phyloP scores from a whole-genome alignment of 2,329 filamentous ascomycete species.

The Phoma sp. region DNA sequence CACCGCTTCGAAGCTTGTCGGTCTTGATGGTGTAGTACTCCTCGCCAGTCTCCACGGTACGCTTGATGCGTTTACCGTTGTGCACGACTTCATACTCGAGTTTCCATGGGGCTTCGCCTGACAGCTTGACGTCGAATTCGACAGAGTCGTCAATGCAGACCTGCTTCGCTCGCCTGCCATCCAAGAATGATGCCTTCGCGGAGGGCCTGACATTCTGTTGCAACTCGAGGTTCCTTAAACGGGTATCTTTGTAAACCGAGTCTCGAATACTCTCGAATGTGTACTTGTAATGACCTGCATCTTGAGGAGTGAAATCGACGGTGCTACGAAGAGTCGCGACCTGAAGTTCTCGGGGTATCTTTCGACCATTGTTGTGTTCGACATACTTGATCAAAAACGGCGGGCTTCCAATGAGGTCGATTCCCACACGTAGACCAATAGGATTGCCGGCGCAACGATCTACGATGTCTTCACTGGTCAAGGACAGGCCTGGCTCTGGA shows the following conservation, averaged over 20 bases:
- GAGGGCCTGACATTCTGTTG: conserved; percentile 94
- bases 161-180: conserved; percentile 62
- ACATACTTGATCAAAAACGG: conserved; percentile 86
- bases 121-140: conserved; percentile 73
- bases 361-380: conserved; percentile 65
- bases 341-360: conserved; percentile 58
- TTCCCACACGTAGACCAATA: conserved; percentile 84
- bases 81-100: conserved; percentile 93
- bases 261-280: conserved; percentile 83
- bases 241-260: conserved; percentile 70
- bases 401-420: conserved; percentile 90
- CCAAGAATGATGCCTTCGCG: conserved; percentile 75
- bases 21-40: conserved; percentile 76
- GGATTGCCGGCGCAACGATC: conserved; percentile 96
- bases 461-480: conserved; percentile 80
- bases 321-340: conserved; percentile 77
- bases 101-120: conserved; percentile 84
- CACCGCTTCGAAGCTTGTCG: conserved; percentile 74
- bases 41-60: conserved; percentile 67
- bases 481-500: conserved; percentile 77
- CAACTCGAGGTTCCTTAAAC: conserved; percentile 64
- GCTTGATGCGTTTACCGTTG: conserved; percentile 79
- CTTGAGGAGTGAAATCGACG: conserved; percentile 78
- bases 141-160: conserved; percentile 85
- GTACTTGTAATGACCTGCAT: conserved; percentile 87